Percentiles rank a stretch among this genome's conserved stretches.
phyloP scores from a whole-genome alignment of 495 filamentous ascomycete genomes.

The Venustampulla echinocandica region DNA sequence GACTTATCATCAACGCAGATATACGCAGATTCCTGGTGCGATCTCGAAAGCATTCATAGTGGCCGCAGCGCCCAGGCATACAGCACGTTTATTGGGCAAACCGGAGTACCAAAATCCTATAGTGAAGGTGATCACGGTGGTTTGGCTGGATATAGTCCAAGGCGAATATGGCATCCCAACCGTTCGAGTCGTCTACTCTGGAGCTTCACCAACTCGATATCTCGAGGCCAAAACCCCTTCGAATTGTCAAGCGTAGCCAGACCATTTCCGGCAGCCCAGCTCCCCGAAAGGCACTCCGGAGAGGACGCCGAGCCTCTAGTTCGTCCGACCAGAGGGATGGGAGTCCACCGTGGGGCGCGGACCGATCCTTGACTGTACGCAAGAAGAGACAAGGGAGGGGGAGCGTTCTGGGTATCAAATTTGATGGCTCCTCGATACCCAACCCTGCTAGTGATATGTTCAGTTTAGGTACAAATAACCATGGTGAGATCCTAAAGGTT shows the following conservation, averaged over 20 bases:
- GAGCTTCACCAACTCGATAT: constrained; percentile 24
- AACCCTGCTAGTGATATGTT: too few species aligned
- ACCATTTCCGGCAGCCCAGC: constrained; percentile 17
- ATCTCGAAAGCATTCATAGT: constrained; percentile 16
- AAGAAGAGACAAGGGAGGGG: constrained; percentile 15
- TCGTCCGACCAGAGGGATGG: constrained; percentile 13
- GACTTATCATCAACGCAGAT: constrained; percentile 15
- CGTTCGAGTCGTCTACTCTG: constrained; percentile 22
- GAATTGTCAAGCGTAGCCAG: constrained; percentile 23
- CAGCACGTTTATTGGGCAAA: constrained; percentile 25
- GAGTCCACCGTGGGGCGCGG: constrained; percentile 11
- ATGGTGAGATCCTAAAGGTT: too few species aligned
- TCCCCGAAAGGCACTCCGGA: constrained; percentile 10
- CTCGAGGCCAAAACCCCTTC: constrained; percentile 19
- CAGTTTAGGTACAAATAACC: too few species aligned
- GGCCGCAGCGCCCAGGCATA: constrained; percentile 9
- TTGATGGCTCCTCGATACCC: constrained; percentile 1
- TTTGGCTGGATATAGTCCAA: background rate
- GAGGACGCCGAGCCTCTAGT: constrained; percentile 15
- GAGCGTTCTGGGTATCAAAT: constrained; percentile 10
- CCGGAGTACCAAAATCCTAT: background rate
- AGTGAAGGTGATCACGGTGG: background rate
- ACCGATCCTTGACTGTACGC: constrained; percentile 19
- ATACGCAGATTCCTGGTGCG: constrained; percentile 20
- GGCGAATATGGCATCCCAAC: constrained; percentile 22